These are phyloP conservation scores for Grigorovia humatica DNA, from an alignment of 805 yeast genomes.

Conservation along the genomic window DNA sequence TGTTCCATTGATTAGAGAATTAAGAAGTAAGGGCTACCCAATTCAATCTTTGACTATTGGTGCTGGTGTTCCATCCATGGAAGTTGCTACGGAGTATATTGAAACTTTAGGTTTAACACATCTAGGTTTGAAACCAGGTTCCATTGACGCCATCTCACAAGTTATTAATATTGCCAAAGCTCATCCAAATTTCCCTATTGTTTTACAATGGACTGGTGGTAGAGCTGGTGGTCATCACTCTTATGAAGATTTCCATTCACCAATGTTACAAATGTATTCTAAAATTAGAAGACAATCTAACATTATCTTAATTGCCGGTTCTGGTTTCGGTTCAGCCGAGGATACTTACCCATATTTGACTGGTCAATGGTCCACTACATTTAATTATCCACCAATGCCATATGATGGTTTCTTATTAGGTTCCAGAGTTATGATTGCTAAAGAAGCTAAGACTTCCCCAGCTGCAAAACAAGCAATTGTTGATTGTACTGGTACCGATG, in stretches of 20 bases:
- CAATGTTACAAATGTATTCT: conserved; percentile 90
- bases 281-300: conserved; percentile 86
- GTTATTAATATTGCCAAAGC: conserved; percentile 86
- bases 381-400: conserved; percentile 96
- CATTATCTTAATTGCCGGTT: conserved; percentile 89
- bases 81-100: conserved; percentile 94
- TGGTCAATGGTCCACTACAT: conserved; percentile 88
- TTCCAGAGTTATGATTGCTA: conserved; percentile 94
- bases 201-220: conserved; percentile 99
- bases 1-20: conserved; percentile 83
- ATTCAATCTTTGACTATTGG: conserved; percentile 94
- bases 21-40: conserved; percentile 89
- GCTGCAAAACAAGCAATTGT: conserved; percentile 92
- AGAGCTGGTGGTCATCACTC: conserved; percentile 99
- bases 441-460: conserved; percentile 88
- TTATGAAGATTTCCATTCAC: conserved; percentile 97
- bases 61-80: conserved; percentile 98
- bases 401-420: conserved; percentile 96
- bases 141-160: conserved; percentile 82
- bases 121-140: conserved; percentile 95
- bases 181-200: conserved; percentile 93
- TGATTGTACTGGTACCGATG: conserved; percentile 82
- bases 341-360: conserved; percentile 97
- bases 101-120: conserved; percentile 86
- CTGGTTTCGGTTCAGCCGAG: conserved; percentile 95